phyloP scores from a whole-genome alignment of 345 rosid species.

The Citrus medica region DNA sequence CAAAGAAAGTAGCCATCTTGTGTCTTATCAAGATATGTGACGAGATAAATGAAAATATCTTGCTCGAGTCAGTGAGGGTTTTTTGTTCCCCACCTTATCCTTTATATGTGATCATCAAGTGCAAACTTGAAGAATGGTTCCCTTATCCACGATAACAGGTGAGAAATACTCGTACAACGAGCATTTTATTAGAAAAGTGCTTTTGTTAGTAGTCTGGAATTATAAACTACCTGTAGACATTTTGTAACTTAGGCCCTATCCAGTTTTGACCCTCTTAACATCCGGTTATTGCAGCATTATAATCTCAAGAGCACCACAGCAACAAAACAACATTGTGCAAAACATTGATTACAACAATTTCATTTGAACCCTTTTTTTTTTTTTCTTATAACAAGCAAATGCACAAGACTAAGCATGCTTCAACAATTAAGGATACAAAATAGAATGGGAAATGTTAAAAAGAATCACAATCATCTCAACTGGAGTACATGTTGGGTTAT shows the following conservation, averaged over 20 bases:
- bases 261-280: no score
- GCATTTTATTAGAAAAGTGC: background rate
- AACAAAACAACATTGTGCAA: constrained; percentile 4
- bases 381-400: constrained; percentile 15
- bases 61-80: background rate
- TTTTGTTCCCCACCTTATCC: constrained; percentile 18
- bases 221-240: background rate
- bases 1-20: constrained; percentile 42
- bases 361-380: background rate
- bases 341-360: constrained; percentile 31
- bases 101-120: background rate
- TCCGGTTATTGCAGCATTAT: background rate
- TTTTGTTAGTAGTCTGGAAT: background rate
- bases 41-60: background rate
- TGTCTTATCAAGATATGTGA: background rate
- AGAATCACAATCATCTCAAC: constrained; percentile 31
- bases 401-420: constrained; percentile 21
- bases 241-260: background rate
- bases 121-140: background rate
- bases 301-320: background rate
- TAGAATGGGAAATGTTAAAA: constrained; percentile 1
- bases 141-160: background rate
- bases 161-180: background rate
- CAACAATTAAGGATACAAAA: constrained; percentile 15
- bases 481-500: constrained; percentile 11